Evolutionary conservation across 129 eudicot species (phyloP).

Genomic region (Apium graveolens): DNA sequence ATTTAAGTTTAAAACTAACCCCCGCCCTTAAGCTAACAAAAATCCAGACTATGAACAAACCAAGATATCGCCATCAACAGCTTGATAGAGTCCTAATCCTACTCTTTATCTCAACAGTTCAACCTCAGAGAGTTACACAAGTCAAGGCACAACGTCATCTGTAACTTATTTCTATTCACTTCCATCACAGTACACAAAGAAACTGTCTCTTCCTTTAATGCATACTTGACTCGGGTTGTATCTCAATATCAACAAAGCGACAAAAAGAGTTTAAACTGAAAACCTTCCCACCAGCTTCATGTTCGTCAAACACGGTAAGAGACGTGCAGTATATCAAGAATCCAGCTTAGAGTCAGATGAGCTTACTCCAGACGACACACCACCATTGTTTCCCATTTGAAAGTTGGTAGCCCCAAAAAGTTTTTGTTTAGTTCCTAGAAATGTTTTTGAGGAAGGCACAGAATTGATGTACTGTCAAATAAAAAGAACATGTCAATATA

Average conservation of each 20-base stretch:
- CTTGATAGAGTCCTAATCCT: constrained; percentile 33
- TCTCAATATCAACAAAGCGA: constrained; percentile 22
- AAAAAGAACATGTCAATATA: background rate
- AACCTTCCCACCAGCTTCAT: constrained; percentile 16
- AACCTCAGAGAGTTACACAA: constrained; percentile 29
- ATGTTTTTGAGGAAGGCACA: constrained; percentile 38
- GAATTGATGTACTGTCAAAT: constrained; percentile 51
- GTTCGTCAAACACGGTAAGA: constrained; percentile 8
- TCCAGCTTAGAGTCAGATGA: constrained; percentile 53
- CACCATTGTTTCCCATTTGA: constrained; percentile 34
- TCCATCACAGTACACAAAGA: constrained; percentile 25
- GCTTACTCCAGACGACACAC: constrained; percentile 32
- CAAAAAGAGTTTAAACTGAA: constrained; percentile 17
- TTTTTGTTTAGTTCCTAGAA: constrained; percentile 33
- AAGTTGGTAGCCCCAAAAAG: constrained; percentile 26
- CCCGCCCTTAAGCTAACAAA: constrained; percentile 29
- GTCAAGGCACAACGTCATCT: constrained; percentile 32
- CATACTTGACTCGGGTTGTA: constrained; percentile 21
- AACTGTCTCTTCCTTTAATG: constrained; percentile 11
- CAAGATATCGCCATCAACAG: constrained; percentile 31
- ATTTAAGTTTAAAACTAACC: constrained; percentile 17
- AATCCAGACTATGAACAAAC: constrained; percentile 39
- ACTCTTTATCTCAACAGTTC: constrained; percentile 29
- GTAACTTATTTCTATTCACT: constrained; percentile 56
- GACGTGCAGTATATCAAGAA: constrained; percentile 32